phyloP scores from a whole-genome alignment of 495 filamentous ascomycete genomes.

The Podospora fimiseda region DNA sequence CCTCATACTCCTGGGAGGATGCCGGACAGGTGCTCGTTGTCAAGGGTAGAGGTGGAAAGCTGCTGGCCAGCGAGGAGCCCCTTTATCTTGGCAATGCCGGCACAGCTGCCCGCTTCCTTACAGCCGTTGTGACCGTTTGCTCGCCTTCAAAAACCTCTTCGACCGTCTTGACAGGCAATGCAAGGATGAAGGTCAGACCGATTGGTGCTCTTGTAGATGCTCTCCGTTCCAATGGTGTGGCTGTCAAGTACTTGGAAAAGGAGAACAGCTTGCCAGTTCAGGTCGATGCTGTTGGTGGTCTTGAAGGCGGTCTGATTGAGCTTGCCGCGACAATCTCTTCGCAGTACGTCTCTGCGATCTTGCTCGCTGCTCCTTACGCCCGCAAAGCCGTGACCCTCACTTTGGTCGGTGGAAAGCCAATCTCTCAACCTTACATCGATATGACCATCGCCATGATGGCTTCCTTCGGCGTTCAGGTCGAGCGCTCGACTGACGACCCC shows the following conservation, averaged over 20 bases:
- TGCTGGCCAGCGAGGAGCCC: slow-evolving; percentile 66
- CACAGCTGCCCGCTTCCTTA: slow-evolving; percentile 92
- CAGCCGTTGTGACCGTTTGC: slow-evolving; percentile 83
- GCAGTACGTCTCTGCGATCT: slow-evolving; percentile 91
- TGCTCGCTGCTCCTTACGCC: slow-evolving; percentile 96
- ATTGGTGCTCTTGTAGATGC: slow-evolving; percentile 94
- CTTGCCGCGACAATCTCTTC: slow-evolving; percentile 92
- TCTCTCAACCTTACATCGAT: slow-evolving; percentile 95
- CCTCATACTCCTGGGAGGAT: slow-evolving; percentile 91
- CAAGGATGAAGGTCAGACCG: slow-evolving; percentile 91
- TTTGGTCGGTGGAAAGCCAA: slow-evolving; percentile 88
- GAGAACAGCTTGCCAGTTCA: slow-evolving; percentile 75
- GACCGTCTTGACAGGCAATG: slow-evolving; percentile 86
- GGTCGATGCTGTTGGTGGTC: slow-evolving; percentile 74
- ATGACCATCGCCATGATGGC: slow-evolving; percentile 99
- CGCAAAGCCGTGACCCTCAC: slow-evolving; percentile 86
- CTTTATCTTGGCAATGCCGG: slow-evolving; percentile 96
- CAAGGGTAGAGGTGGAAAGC: slow-evolving; percentile 77
- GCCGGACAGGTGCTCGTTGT: slow-evolving; percentile 86
- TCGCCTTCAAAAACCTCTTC: slow-evolving; percentile 52
- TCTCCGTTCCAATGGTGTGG: slow-evolving; percentile 73
- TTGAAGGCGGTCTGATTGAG: slow-evolving; percentile 86
- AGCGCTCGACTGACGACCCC: slow-evolving; percentile 51
- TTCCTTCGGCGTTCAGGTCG: slow-evolving; percentile 78
- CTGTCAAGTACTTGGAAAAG: slow-evolving; percentile 75